These are phyloP conservation scores for Spiraea crenata DNA, from an alignment of 331 rosid species.

Conservation along the genomic window DNA sequence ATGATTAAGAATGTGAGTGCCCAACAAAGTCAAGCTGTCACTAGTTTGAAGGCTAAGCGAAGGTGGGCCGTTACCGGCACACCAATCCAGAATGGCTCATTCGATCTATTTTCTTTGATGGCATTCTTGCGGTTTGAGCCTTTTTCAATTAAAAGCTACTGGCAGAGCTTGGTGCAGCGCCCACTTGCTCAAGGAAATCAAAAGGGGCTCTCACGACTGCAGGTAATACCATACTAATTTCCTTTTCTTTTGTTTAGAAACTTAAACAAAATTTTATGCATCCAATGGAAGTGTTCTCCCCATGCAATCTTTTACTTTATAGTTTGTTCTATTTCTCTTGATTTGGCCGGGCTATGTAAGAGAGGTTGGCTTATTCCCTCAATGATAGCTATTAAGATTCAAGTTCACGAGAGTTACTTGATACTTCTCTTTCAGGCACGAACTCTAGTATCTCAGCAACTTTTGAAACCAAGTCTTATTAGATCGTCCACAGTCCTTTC, in stretches of 20 bases:
- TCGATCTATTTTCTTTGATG: slow-evolving; percentile 72
- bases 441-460: background rate
- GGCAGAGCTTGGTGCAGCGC: slow-evolving; percentile 71
- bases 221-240: slow-evolving; percentile 40
- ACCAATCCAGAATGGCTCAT: slow-evolving; percentile 62
- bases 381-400: background rate
- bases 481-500: background rate
- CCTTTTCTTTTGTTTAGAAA: background rate
- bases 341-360: too few relatives aligned
- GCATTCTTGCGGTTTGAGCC: slow-evolving; percentile 63
- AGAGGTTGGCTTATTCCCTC: too few relatives aligned
- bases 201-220: slow-evolving; percentile 58
- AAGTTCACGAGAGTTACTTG: background rate
- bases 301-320: background rate
- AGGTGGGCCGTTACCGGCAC: slow-evolving; percentile 82
- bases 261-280: background rate
- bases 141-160: slow-evolving; percentile 51
- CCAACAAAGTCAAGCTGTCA: slow-evolving; percentile 43
- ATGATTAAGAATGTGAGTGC: slow-evolving; percentile 54
- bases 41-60: slow-evolving; percentile 36
- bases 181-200: slow-evolving; percentile 47
- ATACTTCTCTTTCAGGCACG: background rate
- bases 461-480: background rate
- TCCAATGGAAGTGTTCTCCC: background rate
- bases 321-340: background rate